Conservation (phyloP, 2,329 filamentous ascomycete genomes). For the Trichoderma lentiforme region DNA sequence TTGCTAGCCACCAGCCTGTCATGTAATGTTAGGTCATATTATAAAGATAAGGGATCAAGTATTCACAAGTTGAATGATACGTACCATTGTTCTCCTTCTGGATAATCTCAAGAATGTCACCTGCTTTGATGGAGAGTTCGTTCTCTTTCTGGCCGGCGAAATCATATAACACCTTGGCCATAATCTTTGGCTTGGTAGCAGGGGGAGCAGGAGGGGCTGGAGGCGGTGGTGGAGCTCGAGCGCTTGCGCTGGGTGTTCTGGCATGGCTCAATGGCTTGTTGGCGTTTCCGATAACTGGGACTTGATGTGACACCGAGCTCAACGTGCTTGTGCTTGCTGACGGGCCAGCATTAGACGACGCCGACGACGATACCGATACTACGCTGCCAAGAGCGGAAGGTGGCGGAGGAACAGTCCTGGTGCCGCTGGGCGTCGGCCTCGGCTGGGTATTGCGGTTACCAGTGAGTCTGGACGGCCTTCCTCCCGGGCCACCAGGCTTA, state of each 20-base stretch:
- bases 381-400: slow-evolving; percentile 30
- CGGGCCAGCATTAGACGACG: slow-evolving; percentile 19
- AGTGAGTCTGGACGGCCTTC: slow-evolving; percentile 70
- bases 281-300: slow-evolving; percentile 22
- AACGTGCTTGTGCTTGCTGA: slow-evolving; percentile 5
- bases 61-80: slow-evolving; percentile 27
- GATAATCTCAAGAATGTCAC: slow-evolving; percentile 82
- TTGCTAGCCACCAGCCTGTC: slow-evolving; percentile 95
- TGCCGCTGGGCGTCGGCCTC: slow-evolving; percentile 36
- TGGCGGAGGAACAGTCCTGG: slow-evolving; percentile 34
- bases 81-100: slow-evolving; percentile 93
- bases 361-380: slow-evolving; percentile 24
- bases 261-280: slow-evolving; percentile 45
- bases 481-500: slow-evolving; percentile 81
- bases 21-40: slow-evolving; percentile 31
- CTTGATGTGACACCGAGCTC: slow-evolving; percentile 17
- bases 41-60: not conserved
- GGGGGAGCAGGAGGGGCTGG: slow-evolving; percentile 55
- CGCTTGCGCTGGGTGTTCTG: slow-evolving; percentile 51
- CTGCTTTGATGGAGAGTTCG: slow-evolving; percentile 75
- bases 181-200: slow-evolving; percentile 58
- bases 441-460: slow-evolving; percentile 45
- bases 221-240: slow-evolving; percentile 59
- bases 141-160: slow-evolving; percentile 82
- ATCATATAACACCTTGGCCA: slow-evolving; percentile 88